Evolutionary conservation across 768 basidiomycete genomes (phyloP).

Genomic region (Tephrocybe sp.): DNA sequence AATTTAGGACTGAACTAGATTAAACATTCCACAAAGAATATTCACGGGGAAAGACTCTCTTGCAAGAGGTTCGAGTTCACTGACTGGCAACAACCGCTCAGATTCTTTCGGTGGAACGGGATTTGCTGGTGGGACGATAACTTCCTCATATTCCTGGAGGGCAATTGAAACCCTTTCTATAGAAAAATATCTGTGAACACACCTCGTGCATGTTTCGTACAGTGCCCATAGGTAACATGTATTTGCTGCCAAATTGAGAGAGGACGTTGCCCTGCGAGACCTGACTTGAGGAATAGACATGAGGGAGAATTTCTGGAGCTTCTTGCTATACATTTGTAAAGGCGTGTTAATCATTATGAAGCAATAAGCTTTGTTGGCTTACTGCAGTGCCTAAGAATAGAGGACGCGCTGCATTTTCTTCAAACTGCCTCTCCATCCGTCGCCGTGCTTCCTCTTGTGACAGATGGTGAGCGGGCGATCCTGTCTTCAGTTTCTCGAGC

Average conservation of each 20-base stretch:
- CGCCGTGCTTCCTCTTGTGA: conserved; percentile 49
- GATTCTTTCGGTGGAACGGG: conserved; percentile 66
- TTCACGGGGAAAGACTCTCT: conserved; percentile 82
- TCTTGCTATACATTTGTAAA: conserved; percentile 36
- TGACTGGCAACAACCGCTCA: conserved; percentile 70
- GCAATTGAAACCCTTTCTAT: not conserved
- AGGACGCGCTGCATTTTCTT: conserved; percentile 62
- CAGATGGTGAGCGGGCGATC: conserved; percentile 17
- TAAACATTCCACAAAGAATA: not conserved
- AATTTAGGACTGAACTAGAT: not conserved
- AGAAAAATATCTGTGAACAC: conserved; percentile 6
- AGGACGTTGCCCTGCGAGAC: conserved; percentile 59
- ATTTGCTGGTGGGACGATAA: conserved; percentile 81
- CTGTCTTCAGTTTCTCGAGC: conserved; percentile 4
- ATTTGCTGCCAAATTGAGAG: conserved; percentile 72
- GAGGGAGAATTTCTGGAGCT: conserved; percentile 67
- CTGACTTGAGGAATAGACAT: conserved; percentile 79
- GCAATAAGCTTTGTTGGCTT: conserved; percentile 14
- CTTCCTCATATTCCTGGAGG: conserved; percentile 80
- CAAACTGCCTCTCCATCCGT: conserved; percentile 60
- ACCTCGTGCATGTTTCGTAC: conserved; percentile 67
- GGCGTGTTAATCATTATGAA: not conserved
- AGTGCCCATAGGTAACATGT: conserved; percentile 83
- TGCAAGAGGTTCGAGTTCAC: conserved; percentile 73
- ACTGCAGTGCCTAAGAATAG: conserved; percentile 60